These are phyloP conservation scores for Licmophora abbreviata DNA, from an alignment of 108 stramenopile genomes.

Conservation along the genomic window DNA sequence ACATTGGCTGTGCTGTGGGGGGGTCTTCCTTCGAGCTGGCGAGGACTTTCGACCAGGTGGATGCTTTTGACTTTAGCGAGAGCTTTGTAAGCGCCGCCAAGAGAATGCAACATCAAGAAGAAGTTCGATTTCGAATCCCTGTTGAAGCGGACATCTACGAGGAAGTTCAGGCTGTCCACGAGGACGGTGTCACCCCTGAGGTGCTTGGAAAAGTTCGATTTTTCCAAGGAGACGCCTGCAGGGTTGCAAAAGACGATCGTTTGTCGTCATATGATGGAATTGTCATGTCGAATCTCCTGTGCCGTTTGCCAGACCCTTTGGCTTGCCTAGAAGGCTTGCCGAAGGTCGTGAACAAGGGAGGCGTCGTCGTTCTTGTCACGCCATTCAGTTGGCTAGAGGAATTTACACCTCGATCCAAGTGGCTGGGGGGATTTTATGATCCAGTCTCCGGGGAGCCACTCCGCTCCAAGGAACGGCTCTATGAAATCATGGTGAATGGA, in stretches of 20 bases:
- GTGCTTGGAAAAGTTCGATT: conserved; percentile 65
- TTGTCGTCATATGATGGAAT: conserved; percentile 87
- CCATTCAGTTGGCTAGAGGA: conserved; percentile 91
- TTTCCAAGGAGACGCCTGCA: conserved; percentile 85
- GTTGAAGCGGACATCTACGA: conserved; percentile 74
- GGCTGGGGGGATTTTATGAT: conserved; percentile 79
- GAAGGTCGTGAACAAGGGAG: conserved; percentile 72
- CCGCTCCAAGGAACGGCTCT: conserved; percentile 66
- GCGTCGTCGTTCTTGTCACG: conserved; percentile 83
- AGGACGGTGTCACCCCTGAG: conserved; percentile 38
- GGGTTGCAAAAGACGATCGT: conserved; percentile 22
- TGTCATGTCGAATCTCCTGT: conserved; percentile 85
- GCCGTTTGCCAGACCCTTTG: conserved; percentile 84
- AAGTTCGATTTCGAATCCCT: conserved; percentile 60
- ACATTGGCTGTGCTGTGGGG: conserved; percentile 91
- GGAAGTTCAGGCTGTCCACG: conserved; percentile 50
- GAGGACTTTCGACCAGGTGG: conserved; percentile 73
- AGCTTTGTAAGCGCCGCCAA: conserved; percentile 81
- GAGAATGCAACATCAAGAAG: conserved; percentile 47
- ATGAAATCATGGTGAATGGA: conserved; percentile 60
- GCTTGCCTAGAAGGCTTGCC: conserved; percentile 73
- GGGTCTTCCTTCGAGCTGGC: conserved; percentile 86
- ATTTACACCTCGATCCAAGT: conserved; percentile 78
- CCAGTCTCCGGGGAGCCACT: conserved; percentile 55
- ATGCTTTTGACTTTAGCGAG: conserved; percentile 85